phyloP scores from a whole-genome alignment of 2,329 filamentous ascomycete genomes.

The Cladosporium sp. region DNA sequence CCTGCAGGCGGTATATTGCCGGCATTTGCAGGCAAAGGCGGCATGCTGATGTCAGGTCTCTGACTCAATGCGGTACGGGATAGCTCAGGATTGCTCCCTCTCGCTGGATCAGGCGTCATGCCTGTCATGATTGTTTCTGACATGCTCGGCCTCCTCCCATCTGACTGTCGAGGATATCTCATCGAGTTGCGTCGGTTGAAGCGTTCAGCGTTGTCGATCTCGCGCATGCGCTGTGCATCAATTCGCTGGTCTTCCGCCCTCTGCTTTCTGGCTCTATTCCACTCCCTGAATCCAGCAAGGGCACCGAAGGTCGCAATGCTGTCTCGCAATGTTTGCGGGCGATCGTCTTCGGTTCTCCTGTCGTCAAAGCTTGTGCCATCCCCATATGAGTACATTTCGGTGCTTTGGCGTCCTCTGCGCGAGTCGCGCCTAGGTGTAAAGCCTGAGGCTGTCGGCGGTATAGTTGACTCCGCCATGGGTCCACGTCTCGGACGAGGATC shows the following conservation, averaged over 20 bases:
- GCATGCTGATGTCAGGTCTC: slow-evolving; percentile 23
- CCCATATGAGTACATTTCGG: slow-evolving; percentile 21
- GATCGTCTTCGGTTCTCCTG: slow-evolving; percentile 14
- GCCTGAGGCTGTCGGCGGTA: slow-evolving; percentile 29
- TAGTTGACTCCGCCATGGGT: slow-evolving; percentile 11
- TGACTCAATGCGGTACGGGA: slow-evolving; percentile 33
- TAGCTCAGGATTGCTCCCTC: slow-evolving; percentile 43
- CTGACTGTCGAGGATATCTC: slow-evolving; percentile 26
- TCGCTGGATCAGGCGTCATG: slow-evolving; percentile 32
- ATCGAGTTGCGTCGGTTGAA: slow-evolving; percentile 30
- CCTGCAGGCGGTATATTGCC: slow-evolving; percentile 19
- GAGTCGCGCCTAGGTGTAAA: slow-evolving; percentile 9
- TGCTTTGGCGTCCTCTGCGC: slow-evolving; percentile 7
- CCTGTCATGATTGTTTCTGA: slow-evolving; percentile 31
- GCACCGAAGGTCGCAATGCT: slow-evolving; percentile 44
- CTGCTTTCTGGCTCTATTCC: slow-evolving; percentile 50
- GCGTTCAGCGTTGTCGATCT: slow-evolving; percentile 38
- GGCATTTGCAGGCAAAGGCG: slow-evolving; percentile 31
- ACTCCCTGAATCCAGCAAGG: slow-evolving; percentile 35
- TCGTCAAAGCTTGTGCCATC: slow-evolving; percentile 36
- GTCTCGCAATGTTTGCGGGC: slow-evolving; percentile 36
- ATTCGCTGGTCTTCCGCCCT: slow-evolving; percentile 59
- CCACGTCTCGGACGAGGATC: slow-evolving; percentile 13
- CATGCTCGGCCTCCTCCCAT: slow-evolving; percentile 26
- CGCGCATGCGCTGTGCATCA: slow-evolving; percentile 47